Evolutionary conservation across 805 yeast species (phyloP), one percentile per base, ranked within the genome.

Genomic region (Wickerhamiella spandovensis): DNA sequence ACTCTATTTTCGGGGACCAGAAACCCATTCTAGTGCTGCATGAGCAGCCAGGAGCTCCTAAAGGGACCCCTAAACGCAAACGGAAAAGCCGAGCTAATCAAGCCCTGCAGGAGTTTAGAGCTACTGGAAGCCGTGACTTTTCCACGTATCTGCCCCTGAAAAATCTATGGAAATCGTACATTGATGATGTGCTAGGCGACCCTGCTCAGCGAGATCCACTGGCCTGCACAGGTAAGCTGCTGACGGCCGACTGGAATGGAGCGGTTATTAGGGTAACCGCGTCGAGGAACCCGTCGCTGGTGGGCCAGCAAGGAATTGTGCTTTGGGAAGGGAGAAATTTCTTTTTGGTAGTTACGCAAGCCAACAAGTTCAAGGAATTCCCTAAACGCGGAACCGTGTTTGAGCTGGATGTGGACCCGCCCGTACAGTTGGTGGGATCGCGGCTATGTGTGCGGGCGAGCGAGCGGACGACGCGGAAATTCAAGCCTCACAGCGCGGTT

Each of bases 181-280:
- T 81, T 46, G 68, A 66, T 32, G 82, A 79, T 43, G 65, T 85
- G 3, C 56, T 84, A 8, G 72, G 49, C 23, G 46, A 45, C 17
- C 20, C 25, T 1, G 25, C 32, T 13, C 23, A 48, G 24, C 49
- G 53, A 25, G 28, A 43, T 18, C 46, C 54, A 6, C 49, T 47
- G 4, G n/a, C 41, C 15, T 13, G 46, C 13, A 57, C 64, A 12
- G 48, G 59, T 43, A 51, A 81, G 56, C 66, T 88, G 41, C 74
- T 90, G 1, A 74, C 82, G 53, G 85, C 92, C 1, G 97, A 88
- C 59, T 83, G 76, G 65, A 82, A 82, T 57, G 96, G 97, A 2
- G 76, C 92, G n/a, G 62, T 64, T 42, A 51, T 87, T 13, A 71
- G 71, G 13, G 88, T 88, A 0, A 58, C 71, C 2, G 74, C 77